phyloP scores from a whole-genome alignment of 768 basidiomycete genomes.

The Dictyophora rubrovolvata region DNA sequence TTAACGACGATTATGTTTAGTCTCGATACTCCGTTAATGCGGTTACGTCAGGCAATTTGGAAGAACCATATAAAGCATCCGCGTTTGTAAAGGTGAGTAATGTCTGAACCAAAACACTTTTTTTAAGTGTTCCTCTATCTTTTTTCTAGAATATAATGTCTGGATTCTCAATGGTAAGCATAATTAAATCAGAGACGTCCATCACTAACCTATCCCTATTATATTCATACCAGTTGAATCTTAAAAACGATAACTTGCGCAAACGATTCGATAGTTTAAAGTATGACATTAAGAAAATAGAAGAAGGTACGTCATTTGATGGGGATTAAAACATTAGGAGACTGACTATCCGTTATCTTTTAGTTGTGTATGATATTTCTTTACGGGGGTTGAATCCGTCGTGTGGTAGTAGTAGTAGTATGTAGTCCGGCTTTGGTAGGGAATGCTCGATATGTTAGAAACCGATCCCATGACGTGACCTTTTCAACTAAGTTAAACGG shows the following conservation, averaged over 20 bases:
- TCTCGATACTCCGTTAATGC: conserved; percentile 72
- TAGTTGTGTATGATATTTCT: conserved; percentile 82
- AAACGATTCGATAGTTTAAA: conserved; percentile 74
- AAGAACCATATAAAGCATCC: conserved; percentile 70
- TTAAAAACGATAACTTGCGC: conserved; percentile 70
- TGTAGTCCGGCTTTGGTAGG: too few relatives aligned
- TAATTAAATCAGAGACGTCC: neutral
- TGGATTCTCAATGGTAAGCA: conserved; percentile 71
- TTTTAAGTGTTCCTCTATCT: neutral
- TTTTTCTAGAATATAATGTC: conserved; percentile 46
- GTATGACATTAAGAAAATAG: conserved; percentile 82
- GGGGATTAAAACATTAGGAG: neutral
- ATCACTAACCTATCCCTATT: conserved; percentile 4
- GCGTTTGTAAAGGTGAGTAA: conserved; percentile 47
- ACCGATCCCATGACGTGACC: too few relatives aligned
- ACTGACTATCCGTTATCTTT: conserved; percentile 4
- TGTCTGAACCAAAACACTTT: neutral
- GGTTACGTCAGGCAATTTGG: conserved; percentile 74
- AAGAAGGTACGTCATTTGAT: conserved; percentile 52
- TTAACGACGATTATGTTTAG: conserved; percentile 25
- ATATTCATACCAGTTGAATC: conserved; percentile 46
- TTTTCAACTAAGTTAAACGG: too few relatives aligned
- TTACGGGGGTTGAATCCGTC: conserved; percentile 30
- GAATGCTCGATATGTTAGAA: too few relatives aligned
- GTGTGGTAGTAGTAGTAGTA: too few relatives aligned